Evolutionary conservation across 2,329 filamentous ascomycete genomes (phyloP), one percentile per base, ranked within the genome.

Genomic region (Exserohilum rostratum): DNA sequence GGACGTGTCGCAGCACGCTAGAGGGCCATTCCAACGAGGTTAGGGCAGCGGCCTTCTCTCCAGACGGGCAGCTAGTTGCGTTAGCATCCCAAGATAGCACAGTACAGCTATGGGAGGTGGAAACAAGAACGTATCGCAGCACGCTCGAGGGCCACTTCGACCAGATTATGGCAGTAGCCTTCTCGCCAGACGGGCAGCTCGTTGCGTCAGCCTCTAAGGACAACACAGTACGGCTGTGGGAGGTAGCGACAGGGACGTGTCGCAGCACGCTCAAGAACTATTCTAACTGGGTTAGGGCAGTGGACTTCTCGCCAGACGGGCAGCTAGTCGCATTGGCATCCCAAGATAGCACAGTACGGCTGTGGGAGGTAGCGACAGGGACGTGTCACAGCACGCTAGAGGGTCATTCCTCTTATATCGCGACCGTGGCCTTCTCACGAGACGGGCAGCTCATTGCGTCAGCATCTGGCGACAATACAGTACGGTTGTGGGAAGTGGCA

Each of bases 141-240:
- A 30, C 27, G 22, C 25, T 43, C 5, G 25, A 43, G n/a, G 3
- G 15, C 15, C 27, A 29, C 18, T 40, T 20, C 12, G 2, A 6
- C 12, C 7, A 40, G 27, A 10, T 27, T 5, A 13, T 0, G 27
- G 3, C 6, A 6, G 20, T 29, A 10, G 33, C 22, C 18, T 46
- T 45, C 45, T 60, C 59, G 25, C 51, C 48, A 44, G 51, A 62
- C 31, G 57, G 58, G 25, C 46, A 48, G 25, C 34, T 54, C 6
- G 15, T 49, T 10, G 46, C 40, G 17, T 40, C 39, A 13, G 33
- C 39, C 20, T 54, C 45, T 18, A 0, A n/a, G 1, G 27, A 50
- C n/a, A 39, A 39, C 1, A 50, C 40, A 50, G 29, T 54, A 29
- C 40, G 40, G 35, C 29, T 53, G 4, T 53, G 38, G 45, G 45